phyloP scores from a whole-genome alignment of 495 filamentous ascomycete genomes.

The Eremomyces bilateralis region DNA sequence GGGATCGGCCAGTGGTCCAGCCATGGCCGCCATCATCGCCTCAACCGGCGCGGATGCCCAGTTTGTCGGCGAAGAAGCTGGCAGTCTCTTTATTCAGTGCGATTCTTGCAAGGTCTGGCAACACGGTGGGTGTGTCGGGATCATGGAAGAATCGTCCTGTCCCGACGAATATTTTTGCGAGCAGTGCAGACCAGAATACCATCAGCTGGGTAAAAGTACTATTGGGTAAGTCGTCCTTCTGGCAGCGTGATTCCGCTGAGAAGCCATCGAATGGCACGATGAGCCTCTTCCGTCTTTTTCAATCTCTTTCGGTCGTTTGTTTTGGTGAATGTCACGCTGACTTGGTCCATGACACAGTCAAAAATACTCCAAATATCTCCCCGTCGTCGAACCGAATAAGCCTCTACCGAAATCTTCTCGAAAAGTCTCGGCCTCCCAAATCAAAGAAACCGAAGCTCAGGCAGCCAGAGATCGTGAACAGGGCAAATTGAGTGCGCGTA shows the following conservation, averaged over 20 bases:
- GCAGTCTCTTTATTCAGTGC: constrained; percentile 95
- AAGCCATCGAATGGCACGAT: too few species aligned
- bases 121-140: constrained; percentile 93
- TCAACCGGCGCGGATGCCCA: constrained; percentile 32
- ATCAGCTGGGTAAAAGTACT: constrained; percentile 53
- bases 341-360: constrained; percentile 22
- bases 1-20: neutral
- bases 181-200: constrained; percentile 73
- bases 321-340: too few species aligned
- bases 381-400: constrained; percentile 31
- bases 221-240: constrained; percentile 94
- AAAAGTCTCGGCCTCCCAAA: constrained; percentile 30
- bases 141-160: constrained; percentile 75
- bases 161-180: constrained; percentile 98
- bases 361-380: constrained; percentile 47
- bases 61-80: constrained; percentile 67
- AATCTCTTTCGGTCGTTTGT: too few species aligned
- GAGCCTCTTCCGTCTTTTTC: too few species aligned
- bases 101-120: constrained; percentile 98
- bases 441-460: constrained; percentile 31
- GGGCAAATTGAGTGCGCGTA: constrained; percentile 20
- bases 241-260: too few species aligned
- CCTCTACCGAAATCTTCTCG: constrained; percentile 25
- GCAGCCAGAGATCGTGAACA: constrained; percentile 24
- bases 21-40: constrained; percentile 2